A percentile compares a stretch with the other conserved stretches of the same genome.
Conservation (phyloP, 176 grass and related monocot genomes). For the Triticum urartu region DNA sequence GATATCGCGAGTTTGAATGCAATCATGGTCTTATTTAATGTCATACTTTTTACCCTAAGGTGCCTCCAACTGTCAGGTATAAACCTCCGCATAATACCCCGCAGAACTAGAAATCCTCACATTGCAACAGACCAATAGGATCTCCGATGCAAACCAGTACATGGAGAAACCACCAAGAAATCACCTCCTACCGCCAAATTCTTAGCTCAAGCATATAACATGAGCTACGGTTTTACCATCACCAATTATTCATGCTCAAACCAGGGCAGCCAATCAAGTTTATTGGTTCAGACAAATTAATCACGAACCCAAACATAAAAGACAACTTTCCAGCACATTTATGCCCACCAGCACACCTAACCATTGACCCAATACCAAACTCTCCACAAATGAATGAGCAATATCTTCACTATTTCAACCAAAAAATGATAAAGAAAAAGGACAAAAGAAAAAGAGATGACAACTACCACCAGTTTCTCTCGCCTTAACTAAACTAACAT, state of each 20-base stretch:
- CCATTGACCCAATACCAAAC: constrained; percentile 43
- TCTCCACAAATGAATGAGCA: constrained; percentile 35
- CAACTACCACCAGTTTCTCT: constrained; percentile 38
- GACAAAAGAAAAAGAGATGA: constrained; percentile 41
- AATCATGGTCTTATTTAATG: background rate
- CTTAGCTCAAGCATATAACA: constrained; percentile 26
- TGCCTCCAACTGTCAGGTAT: background rate
- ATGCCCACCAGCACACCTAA: constrained; percentile 34
- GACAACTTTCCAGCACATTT: constrained; percentile 46
- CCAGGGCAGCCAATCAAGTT: background rate
- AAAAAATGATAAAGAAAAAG: constrained; percentile 11
- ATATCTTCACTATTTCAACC: constrained; percentile 37
- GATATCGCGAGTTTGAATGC: constrained; percentile 13
- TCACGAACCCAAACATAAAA: constrained; percentile 21
- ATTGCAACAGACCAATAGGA: background rate
- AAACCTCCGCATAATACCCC: background rate
- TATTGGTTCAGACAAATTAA: constrained; percentile 25
- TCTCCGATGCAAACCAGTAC: background rate
- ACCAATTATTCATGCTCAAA: constrained; percentile 3
- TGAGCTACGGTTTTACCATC: constrained; percentile 9
- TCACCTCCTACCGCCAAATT: background rate
- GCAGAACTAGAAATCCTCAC: background rate
- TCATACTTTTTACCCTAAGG: background rate
- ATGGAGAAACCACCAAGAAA: constrained; percentile 11
- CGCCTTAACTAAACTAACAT: constrained; percentile 36